phyloP scores from a whole-genome alignment of 2,329 filamentous ascomycete genomes.

The Emmonsiellopsis sp. region DNA sequence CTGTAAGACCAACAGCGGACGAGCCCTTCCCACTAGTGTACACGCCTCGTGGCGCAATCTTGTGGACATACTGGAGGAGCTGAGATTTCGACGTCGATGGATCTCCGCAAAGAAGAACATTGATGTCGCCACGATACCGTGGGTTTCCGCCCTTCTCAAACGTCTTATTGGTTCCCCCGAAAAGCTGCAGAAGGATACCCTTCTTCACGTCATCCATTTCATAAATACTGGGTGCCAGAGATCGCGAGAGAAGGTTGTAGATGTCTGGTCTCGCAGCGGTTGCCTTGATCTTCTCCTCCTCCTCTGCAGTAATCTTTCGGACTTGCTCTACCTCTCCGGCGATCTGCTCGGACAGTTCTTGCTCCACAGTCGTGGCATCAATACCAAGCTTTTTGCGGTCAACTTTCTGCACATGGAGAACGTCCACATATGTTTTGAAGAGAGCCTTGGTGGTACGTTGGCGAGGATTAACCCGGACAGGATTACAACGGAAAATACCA shows the following conservation, averaged over 20 bases:
- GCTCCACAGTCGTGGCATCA: conserved; percentile 77
- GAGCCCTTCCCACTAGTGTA: conserved; percentile 70
- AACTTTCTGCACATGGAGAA: conserved; percentile 89
- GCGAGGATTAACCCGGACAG: conserved; percentile 86
- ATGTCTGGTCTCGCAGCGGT: conserved; percentile 75
- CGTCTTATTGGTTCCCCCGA: conserved; percentile 95
- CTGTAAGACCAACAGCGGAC: conserved; percentile 65
- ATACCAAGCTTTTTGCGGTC: conserved; percentile 91
- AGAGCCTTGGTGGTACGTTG: conserved; percentile 88
- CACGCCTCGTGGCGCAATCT: conserved; percentile 83
- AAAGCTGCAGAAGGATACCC: conserved; percentile 89
- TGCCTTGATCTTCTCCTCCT: conserved; percentile 77
- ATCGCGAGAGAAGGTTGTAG: conserved; percentile 84
- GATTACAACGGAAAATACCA: conserved; percentile 91
- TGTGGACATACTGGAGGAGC: conserved; percentile 87
- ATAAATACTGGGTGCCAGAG: conserved; percentile 87
- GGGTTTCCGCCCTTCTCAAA: conserved; percentile 95
- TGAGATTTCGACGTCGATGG: conserved; percentile 96
- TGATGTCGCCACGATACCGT: conserved; percentile 94
- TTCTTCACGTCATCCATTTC: conserved; percentile 99
- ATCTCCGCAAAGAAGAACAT: conserved; percentile 91
- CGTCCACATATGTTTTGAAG: conserved; percentile 97
- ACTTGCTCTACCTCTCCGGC: conserved; percentile 70
- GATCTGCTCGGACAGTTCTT: conserved; percentile 65
- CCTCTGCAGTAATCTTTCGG: conserved; percentile 72